Evolutionary conservation across 2,329 filamentous ascomycete species (phyloP), one percentile per base, ranked within the genome.

Genomic region (Esteya vermicola): DNA sequence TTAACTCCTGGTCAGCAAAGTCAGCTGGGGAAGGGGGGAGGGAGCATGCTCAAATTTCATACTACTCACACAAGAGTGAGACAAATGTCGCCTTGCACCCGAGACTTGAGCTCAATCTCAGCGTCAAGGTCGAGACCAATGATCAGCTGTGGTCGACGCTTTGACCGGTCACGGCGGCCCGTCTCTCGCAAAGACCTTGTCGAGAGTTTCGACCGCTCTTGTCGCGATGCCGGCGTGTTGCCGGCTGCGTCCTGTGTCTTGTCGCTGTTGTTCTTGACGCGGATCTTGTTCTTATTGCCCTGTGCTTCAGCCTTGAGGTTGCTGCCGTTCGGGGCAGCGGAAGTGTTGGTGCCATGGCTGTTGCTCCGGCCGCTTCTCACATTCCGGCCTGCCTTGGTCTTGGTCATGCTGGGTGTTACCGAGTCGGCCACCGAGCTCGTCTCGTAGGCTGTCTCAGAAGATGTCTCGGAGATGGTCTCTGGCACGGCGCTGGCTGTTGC

Each of bases 71-170:
- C 73, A 51, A 85, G 63, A 40, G 72, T 75, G 46, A 85, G 56
- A 3, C 78, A 83, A 47, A 86, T 57, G 61, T 86, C 81, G 47
- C 82, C 81, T 50, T 84, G 72, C 43, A 88, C 81, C 56, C 75
- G 78, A n/a, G 82, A 81, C 64, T 85, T 85, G 43, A 88, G 63
- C 58, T 85, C 75, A 48, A 88, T 75, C 57, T 86, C 80, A 37
- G 85, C 69, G 47, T 86, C 80, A 43, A 88, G 61, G 57, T 88
- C 85, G 30, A 58, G 48, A 5, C 54, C 51, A 18, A 57, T 50
- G 47, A 54, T 50, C 27, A 57, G 51, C 18, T 51, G 47, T 1
- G 46, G 46, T n/a, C n/a, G n/a, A 9, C 36, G 37, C 23, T 40
- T 36, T 5, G 43, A 36, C 20, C 34, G 39, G n/a, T n/a, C n/a